Conservation (phyloP, 2,329 filamentous ascomycete species). For the Helicocarpus griseus region DNA sequence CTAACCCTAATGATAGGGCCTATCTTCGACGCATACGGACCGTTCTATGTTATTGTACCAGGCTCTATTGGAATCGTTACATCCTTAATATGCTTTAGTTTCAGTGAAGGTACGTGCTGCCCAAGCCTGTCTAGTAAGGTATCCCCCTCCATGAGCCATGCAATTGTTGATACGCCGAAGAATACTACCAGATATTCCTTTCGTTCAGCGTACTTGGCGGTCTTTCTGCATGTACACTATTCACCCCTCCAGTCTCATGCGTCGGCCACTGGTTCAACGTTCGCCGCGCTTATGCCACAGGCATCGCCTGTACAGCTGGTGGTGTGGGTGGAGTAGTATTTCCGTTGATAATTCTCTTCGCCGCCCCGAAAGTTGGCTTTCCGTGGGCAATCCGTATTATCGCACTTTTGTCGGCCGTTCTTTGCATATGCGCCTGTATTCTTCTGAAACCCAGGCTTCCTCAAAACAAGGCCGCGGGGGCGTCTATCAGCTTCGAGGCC, state of each 20-base stretch:
- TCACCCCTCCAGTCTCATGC: slow-evolving; percentile 22
- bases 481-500: slow-evolving; percentile 39
- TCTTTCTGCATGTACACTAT: slow-evolving; percentile 21
- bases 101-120: slow-evolving; percentile 17
- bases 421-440: slow-evolving; percentile 3
- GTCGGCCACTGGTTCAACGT: slow-evolving; percentile 28
- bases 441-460: slow-evolving; percentile 13
- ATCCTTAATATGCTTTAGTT: slow-evolving; percentile 22
- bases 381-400: slow-evolving; percentile 15
- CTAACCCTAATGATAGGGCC: too few species aligned
- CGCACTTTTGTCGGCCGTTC: slow-evolving; percentile 11
- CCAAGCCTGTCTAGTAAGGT: too few species aligned
- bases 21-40: slow-evolving; percentile 29
- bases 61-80: slow-evolving; percentile 22
- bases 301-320: slow-evolving; percentile 26
- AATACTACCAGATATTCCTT: slow-evolving; percentile 31
- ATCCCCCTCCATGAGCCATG: background rate
- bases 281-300: slow-evolving; percentile 24
- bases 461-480: slow-evolving; percentile 28
- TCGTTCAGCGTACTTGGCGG: slow-evolving; percentile 27
- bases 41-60: slow-evolving; percentile 20
- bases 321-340: slow-evolving; percentile 28
- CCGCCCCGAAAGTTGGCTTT: slow-evolving; percentile 21
- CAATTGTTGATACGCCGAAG: too few species aligned
- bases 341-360: slow-evolving; percentile 23